Conservation (phyloP, 106 monocot genomes). For the Cymbidium sinense region DNA sequence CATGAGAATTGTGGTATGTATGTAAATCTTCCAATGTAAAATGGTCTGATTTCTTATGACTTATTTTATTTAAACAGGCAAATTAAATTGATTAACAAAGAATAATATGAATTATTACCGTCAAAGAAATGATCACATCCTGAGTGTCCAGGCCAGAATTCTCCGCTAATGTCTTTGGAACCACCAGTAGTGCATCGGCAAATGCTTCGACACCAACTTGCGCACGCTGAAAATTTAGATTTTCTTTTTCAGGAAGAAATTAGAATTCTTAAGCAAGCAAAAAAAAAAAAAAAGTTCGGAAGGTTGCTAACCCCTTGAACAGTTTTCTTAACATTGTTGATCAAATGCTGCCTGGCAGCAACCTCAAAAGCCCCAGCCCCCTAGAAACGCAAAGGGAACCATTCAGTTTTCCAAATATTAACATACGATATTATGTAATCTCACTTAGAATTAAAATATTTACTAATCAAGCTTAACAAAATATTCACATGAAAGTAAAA, state of each 20-base stretch:
- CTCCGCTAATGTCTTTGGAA: conserved; percentile 92
- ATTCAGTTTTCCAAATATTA: background rate
- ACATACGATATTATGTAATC: background rate
- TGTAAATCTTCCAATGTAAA: too few relatives aligned
- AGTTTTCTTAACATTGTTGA: conserved; percentile 28
- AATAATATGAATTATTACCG: conserved; percentile 23
- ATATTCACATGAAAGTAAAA: background rate
- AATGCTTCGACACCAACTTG: conserved; percentile 97
- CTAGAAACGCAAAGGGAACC: background rate
- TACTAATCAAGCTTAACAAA: background rate
- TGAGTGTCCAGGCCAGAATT: conserved; percentile 97
- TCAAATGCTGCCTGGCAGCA: conserved; percentile 26
- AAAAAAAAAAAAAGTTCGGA: background rate
- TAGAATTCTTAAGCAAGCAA: too few relatives aligned
- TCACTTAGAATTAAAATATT: background rate
- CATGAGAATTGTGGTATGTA: too few relatives aligned
- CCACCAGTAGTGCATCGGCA: conserved; percentile 90
- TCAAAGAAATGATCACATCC: conserved; percentile 80
- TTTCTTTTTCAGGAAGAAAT: background rate
- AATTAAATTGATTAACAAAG: too few relatives aligned
- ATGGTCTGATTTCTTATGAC: background rate
- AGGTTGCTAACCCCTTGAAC: conserved; percentile 20
- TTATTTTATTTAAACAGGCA: too few relatives aligned
- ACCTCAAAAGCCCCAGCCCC: conserved; percentile 32
- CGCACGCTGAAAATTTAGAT: conserved; percentile 52